A percentile compares a stretch with the other conserved stretches of the same genome.
Conservation (phyloP, 495 filamentous ascomycete species). For the Recurvomyces mirabilis region DNA sequence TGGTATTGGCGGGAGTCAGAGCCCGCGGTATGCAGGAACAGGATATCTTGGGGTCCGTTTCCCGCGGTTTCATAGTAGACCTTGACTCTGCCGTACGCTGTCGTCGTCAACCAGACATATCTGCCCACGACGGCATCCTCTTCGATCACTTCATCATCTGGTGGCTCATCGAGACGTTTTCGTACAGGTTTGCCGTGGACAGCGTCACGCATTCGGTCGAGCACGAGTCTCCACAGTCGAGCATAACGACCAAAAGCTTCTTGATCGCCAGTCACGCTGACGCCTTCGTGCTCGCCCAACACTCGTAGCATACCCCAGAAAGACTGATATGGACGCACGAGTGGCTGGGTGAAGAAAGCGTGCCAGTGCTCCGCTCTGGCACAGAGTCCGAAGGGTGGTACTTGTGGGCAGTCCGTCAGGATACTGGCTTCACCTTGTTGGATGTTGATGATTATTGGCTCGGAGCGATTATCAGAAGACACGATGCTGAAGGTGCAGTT, state of each 20-base stretch:
- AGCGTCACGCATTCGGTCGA: slow-evolving; percentile 29
- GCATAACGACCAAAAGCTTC: slow-evolving; percentile 25
- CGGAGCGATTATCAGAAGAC: slow-evolving; percentile 14
- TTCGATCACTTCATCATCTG: slow-evolving; percentile 16
- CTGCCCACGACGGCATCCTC: slow-evolving; percentile 28
- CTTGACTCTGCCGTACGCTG: slow-evolving; percentile 29
- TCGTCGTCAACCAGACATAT: slow-evolving; percentile 28
- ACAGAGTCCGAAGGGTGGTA: slow-evolving; percentile 23
- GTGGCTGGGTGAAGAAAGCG: slow-evolving; percentile 29
- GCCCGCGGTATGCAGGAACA: slow-evolving; percentile 33
- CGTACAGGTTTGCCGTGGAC: slow-evolving; percentile 22
- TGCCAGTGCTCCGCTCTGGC: slow-evolving; percentile 31
- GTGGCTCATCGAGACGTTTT: slow-evolving; percentile 7
- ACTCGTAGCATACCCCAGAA: slow-evolving; percentile 35
- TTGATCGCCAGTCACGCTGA: slow-evolving; percentile 27
- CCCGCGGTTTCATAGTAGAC: slow-evolving; percentile 31
- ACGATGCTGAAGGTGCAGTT: slow-evolving; percentile 1
- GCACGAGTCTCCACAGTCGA: slow-evolving; percentile 29
- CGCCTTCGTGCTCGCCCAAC: slow-evolving; percentile 30
- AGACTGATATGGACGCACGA: slow-evolving; percentile 28
- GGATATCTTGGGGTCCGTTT: slow-evolving; percentile 27
- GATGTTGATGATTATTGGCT: slow-evolving; percentile 25
- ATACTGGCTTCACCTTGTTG: slow-evolving; percentile 18
- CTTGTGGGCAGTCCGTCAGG: slow-evolving; percentile 11
- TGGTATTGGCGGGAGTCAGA: slow-evolving; percentile 32